Conservation (phyloP, 768 basidiomycete species). For the Lepiota venenata region DNA sequence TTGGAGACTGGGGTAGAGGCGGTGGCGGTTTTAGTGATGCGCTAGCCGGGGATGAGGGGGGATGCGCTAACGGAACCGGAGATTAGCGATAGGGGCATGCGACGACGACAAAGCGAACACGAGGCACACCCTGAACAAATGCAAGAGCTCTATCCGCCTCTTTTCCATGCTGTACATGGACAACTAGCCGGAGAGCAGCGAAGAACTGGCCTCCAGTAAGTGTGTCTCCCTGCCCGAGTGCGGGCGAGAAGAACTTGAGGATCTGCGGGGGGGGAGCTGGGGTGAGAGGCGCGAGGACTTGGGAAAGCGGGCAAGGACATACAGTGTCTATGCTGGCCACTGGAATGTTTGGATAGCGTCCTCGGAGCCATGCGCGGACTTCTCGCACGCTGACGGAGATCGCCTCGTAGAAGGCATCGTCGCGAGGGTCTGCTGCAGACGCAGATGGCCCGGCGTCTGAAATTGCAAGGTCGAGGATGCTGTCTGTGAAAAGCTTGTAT, state of each 20-base stretch:
- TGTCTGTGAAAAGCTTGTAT: slow-evolving; percentile 63
- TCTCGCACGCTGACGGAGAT: slow-evolving; percentile 59
- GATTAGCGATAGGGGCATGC: background rate
- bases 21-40: background rate
- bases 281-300: background rate
- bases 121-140: slow-evolving; percentile 64
- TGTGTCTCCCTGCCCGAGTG: slow-evolving; percentile 45
- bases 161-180: slow-evolving; percentile 59
- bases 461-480: slow-evolving; percentile 49
- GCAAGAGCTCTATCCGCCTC: slow-evolving; percentile 63
- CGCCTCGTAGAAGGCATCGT: slow-evolving; percentile 52
- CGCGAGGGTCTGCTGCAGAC: slow-evolving; percentile 17
- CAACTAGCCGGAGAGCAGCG: slow-evolving; percentile 63
- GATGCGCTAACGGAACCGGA: background rate
- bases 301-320: slow-evolving; percentile 18
- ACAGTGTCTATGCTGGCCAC: slow-evolving; percentile 58
- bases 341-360: slow-evolving; percentile 57
- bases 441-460: slow-evolving; percentile 28
- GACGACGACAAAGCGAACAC: slow-evolving; percentile 18
- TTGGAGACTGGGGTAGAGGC: slow-evolving; percentile 9
- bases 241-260: slow-evolving; percentile 59
- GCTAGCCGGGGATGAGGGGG: background rate
- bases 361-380: slow-evolving; percentile 71
- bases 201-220: slow-evolving; percentile 75
- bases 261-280: slow-evolving; percentile 38